Conservation (phyloP, 805 yeast genomes). For the Cyberlindnera samutprakarnensis region DNA sequence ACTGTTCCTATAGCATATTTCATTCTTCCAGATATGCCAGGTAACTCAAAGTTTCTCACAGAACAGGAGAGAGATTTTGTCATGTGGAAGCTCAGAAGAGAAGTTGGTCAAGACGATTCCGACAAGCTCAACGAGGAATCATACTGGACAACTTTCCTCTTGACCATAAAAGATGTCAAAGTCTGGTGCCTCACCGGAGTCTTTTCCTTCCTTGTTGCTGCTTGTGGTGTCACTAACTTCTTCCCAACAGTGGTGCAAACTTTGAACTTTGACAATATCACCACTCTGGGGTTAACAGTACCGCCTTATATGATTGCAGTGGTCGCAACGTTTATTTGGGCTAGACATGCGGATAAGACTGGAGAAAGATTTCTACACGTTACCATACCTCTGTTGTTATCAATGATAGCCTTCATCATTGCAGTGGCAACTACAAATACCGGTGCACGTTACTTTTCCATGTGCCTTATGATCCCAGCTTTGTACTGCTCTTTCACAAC, state of each 20-base stretch:
- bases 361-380: conserved; percentile 52
- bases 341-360: conserved; percentile 47
- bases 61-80: conserved; percentile 35
- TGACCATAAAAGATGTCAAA: conserved; percentile 34
- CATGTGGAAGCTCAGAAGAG: conserved; percentile 22
- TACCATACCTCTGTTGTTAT: conserved; percentile 31
- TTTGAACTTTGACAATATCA: conserved; percentile 39
- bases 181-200: conserved; percentile 40
- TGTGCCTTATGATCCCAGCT: conserved; percentile 53
- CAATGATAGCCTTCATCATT: conserved; percentile 40
- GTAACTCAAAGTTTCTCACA: conserved; percentile 37
- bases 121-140: conserved; percentile 21
- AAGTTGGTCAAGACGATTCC: conserved; percentile 23
- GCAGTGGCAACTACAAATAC: conserved; percentile 43
- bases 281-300: conserved; percentile 49
- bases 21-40: conserved; percentile 46
- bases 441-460: conserved; percentile 52
- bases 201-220: conserved; percentile 40
- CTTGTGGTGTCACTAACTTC: conserved; percentile 54
- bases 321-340: conserved; percentile 41
- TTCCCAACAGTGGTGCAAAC: conserved; percentile 59
- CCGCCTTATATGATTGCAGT: conserved; percentile 53
- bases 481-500: conserved; percentile 47
- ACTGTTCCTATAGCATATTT: conserved; percentile 41
- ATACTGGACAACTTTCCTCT: conserved; percentile 27